Evolutionary conservation across 768 basidiomycete species (phyloP), one percentile per base, ranked within the genome.

Genomic region (Tylopilus sp.): DNA sequence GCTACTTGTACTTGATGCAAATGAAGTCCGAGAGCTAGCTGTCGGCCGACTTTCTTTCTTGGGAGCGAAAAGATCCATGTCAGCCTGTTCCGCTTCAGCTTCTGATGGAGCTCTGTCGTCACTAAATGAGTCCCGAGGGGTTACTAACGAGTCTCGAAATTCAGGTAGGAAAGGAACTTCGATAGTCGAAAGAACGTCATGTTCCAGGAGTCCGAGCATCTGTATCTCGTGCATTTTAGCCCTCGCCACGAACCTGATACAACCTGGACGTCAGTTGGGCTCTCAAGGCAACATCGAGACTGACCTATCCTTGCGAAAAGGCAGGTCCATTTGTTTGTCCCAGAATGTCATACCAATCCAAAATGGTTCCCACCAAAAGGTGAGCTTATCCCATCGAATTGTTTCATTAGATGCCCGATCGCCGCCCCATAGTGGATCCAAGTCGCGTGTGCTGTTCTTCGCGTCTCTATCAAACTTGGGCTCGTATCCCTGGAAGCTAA

Each of bases 141-240:
- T 67, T 33, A 70, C 59, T 8, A 55, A 23, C 26, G 61, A 59
- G 23, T 74, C 72, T 25, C 58, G 51, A 28, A 56, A 71, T 26
- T 80, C 78, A 8, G 79, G 77, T 23, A 92, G 69, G 63, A 83
- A 87, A 2, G 95, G 94, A 12, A 97, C 82, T 55, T 90, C 88
- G 53, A 97, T 94, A 56, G 85, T 86, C 5, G 91, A 86, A 20
- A 92, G 82, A 26, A 97, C 86, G 59, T 95, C 93, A 58, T 95
- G 90, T 57, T 93, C 93, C 40, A 95, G 75, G 9, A 95, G 73
- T 6, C 95, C 95, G 1, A 97, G 79, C 89, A 91, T 95, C 63
- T 97, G 89, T 35, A 97, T 92, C 64, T 95, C 91, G 61, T 93
- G 91, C 92, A 97, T 95, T 71, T 91, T 91, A n/a, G 90, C 93